phyloP scores from a whole-genome alignment of 257 asterid species.

The Nicotiana obtusifolia region DNA sequence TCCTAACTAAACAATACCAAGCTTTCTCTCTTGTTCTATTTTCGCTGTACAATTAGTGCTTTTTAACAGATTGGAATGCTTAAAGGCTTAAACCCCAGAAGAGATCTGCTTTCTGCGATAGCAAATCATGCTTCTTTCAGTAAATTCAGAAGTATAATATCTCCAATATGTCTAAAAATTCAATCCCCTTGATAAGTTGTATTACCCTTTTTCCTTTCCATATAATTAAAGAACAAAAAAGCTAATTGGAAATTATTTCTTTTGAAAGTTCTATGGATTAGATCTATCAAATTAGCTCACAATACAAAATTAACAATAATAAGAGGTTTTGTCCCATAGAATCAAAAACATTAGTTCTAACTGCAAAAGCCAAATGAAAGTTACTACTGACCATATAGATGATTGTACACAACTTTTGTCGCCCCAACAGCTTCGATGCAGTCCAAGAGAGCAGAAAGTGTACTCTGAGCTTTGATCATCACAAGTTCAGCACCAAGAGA shows the following conservation, averaged over 20 bases:
- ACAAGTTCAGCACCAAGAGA: conserved; percentile 78
- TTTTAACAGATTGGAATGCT: neutral
- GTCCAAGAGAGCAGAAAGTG: conserved; percentile 61
- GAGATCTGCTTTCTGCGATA: neutral
- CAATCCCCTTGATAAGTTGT: neutral
- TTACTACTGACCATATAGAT: conserved; percentile 65
- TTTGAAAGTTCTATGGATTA: neutral
- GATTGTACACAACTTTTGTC: conserved; percentile 66
- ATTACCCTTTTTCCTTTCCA: neutral
- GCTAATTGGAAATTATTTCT: neutral
- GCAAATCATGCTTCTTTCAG: neutral
- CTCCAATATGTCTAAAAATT: neutral
- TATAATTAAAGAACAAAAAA: neutral
- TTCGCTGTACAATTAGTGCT: neutral
- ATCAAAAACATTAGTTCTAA: neutral
- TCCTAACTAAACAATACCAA: neutral
- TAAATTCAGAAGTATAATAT: neutral
- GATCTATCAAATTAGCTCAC: neutral
- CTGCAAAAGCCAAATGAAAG: neutral
- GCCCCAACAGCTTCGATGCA: conserved; percentile 67
- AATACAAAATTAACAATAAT: neutral
- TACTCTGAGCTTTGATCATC: conserved; percentile 60
- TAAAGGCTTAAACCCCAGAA: neutral
- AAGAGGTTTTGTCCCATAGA: neutral
- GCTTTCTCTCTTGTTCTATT: neutral